Evolutionary conservation across 192 early-diverging fungal species (phyloP), one percentile per base, ranked within the genome.

Genomic region (Coemansia sp.): DNA sequence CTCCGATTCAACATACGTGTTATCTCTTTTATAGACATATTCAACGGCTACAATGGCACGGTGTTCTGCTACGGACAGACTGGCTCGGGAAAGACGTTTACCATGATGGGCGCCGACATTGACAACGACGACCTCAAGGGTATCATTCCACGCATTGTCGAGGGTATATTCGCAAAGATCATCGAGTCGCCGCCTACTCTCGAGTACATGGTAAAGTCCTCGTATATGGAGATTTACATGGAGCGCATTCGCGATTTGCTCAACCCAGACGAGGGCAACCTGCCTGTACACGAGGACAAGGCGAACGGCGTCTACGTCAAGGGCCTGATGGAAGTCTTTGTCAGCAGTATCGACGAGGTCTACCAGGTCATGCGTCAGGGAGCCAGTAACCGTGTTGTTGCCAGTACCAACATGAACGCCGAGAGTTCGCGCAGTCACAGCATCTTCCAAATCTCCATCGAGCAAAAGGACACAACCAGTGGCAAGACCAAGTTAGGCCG

Each of bases 191-290:
- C 98, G 53, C 84, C 91, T 5, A 95, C 91, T 42, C 86, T 98
- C 70, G 97, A 98, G 83, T 99, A 98, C 82, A 98, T 96, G 19
- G 97, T 99, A 69, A 94, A 96, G 72, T 92, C 95, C 4, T 97
- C 95, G n/a, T 99, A 91, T 84, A 98, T 99, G 96, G 98, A 99
- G 88, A 98, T 99, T 70, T 99, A 99, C 85, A 99, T 98, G 97
- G 98, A 99, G 71, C 93, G 92, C 76, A 94, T 99, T 67, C 88
- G 96, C 65, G 98, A 99, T 88, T 77, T 99, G 72, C 86, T 99
- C 41, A 93, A 95, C 77, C 84, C 80, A 11, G 68, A 75, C n/a
- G 81, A 86, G 92, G 88, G 93, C 80, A 98, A 96, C 75, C 85
- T 98, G 61, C 95, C 96, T 2, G 90, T 98, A 59, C 95, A 99